Percentiles rank a stretch among this genome's conserved stretches.
phyloP scores from a whole-genome alignment of 345 rosid genomes.

The Noccaea bulbosa region DNA sequence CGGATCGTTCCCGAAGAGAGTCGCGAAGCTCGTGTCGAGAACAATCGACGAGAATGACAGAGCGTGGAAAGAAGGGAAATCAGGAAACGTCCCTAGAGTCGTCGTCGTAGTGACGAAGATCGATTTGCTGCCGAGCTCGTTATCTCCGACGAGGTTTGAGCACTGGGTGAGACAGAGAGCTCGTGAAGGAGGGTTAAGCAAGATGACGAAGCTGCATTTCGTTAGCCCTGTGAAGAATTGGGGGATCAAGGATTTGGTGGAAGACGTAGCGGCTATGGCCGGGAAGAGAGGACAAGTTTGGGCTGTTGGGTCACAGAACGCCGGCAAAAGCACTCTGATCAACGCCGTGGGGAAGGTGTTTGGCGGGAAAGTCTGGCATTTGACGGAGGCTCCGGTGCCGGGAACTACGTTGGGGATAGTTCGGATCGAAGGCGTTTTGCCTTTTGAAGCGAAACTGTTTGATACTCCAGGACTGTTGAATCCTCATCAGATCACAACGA shows the following conservation, averaged over 20 bases:
- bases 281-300: constrained; percentile 91
- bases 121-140: constrained; percentile 74
- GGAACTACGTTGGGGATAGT: constrained; percentile 90
- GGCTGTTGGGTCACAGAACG: constrained; percentile 92
- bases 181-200: constrained; percentile 70
- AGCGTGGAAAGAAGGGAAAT: constrained; percentile 83
- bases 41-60: constrained; percentile 67
- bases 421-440: constrained; percentile 82
- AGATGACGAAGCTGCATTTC: constrained; percentile 73
- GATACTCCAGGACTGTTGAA: constrained; percentile 92
- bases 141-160: constrained; percentile 74
- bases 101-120: constrained; percentile 86
- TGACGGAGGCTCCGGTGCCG: constrained; percentile 93
- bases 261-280: constrained; percentile 68
- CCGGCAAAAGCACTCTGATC: constrained; percentile 87
- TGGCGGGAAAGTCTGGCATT: constrained; percentile 56
- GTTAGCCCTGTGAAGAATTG: constrained; percentile 86
- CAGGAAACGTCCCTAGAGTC: constrained; percentile 82
- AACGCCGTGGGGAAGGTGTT: constrained; percentile 71
- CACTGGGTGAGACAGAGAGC: constrained; percentile 93
- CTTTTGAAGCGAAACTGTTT: constrained; percentile 74
- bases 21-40: constrained; percentile 72
- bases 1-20: constrained; percentile 83
- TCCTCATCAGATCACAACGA: constrained; percentile 81
- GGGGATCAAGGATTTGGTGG: constrained; percentile 82